Percentiles rank a stretch among this genome's conserved stretches.
phyloP scores from a whole-genome alignment of 179 eudicot genomes.

The Spergularia azorica region DNA sequence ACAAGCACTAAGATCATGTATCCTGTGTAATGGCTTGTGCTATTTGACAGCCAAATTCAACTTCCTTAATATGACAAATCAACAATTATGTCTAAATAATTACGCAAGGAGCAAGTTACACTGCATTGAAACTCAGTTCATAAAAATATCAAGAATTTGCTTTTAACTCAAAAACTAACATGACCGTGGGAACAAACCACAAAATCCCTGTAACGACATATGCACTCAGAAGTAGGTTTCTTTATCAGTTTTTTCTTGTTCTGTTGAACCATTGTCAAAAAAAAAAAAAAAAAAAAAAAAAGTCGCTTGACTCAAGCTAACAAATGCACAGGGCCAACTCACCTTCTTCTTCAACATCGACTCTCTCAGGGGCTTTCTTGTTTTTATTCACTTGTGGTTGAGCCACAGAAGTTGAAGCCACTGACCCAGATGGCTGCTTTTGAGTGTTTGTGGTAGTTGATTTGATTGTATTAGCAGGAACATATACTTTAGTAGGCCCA shows the following conservation, averaged over 20 bases:
- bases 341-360: conserved; percentile 44
- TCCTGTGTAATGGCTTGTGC: too few species aligned
- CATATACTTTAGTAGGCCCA: conserved; percentile 30
- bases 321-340: neutral
- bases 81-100: too few species aligned
- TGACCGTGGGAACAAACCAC: neutral
- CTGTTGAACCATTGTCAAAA: neutral
- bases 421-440: conserved; percentile 36
- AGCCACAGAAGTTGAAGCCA: conserved; percentile 35
- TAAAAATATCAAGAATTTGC: neutral
- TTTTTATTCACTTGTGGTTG: conserved; percentile 29
- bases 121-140: neutral
- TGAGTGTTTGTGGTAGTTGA: conserved; percentile 39
- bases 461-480: conserved; percentile 39
- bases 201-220: neutral
- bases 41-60: too few species aligned
- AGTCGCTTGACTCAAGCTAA: too few species aligned
- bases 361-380: conserved; percentile 38
- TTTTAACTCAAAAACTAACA: neutral
- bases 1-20: too few species aligned
- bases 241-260: too few species aligned
- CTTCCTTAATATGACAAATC: too few species aligned
- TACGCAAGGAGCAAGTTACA: neutral
- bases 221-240: too few species aligned
- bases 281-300: neutral